phyloP scores from a whole-genome alignment of 164 flowering plant species.

The Kalanchoe fedtschenkoi region DNA sequence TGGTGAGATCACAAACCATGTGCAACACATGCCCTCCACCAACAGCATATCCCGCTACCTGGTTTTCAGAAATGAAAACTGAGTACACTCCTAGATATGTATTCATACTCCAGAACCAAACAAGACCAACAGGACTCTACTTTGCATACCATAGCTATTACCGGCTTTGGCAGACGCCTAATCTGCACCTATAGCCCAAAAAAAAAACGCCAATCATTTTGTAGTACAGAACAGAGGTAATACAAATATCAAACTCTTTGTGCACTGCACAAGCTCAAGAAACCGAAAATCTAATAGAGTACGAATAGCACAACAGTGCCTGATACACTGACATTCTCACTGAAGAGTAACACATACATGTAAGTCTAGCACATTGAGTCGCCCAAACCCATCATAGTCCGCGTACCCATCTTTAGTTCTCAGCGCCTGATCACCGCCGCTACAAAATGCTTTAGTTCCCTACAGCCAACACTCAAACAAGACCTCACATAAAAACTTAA shows the following conservation, averaged over 20 bases:
- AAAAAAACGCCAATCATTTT: not conserved
- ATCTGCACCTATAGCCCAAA: conserved; percentile 58
- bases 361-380: conserved; percentile 81
- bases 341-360: conserved; percentile 36
- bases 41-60: conserved; percentile 99
- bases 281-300: too few relatives aligned
- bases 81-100: not conserved
- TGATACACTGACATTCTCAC: not conserved
- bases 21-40: conserved; percentile 94
- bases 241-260: not conserved
- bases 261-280: not conserved
- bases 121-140: not conserved
- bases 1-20: conserved; percentile 95
- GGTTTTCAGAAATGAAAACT: conserved; percentile 5
- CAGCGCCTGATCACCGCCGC: conserved; percentile 91
- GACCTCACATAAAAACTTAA: not conserved
- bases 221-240: not conserved
- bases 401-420: conserved; percentile 70
- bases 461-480: conserved; percentile 13
- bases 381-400: conserved; percentile 64
- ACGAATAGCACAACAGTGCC: not conserved
- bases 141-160: conserved; percentile 78
- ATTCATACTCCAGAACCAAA: not conserved
- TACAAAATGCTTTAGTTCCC: conserved; percentile 94
- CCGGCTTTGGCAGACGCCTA: conserved; percentile 91